phyloP scores from a whole-genome alignment of 2,329 filamentous ascomycete species.

The Macrophomina phaseolina region DNA sequence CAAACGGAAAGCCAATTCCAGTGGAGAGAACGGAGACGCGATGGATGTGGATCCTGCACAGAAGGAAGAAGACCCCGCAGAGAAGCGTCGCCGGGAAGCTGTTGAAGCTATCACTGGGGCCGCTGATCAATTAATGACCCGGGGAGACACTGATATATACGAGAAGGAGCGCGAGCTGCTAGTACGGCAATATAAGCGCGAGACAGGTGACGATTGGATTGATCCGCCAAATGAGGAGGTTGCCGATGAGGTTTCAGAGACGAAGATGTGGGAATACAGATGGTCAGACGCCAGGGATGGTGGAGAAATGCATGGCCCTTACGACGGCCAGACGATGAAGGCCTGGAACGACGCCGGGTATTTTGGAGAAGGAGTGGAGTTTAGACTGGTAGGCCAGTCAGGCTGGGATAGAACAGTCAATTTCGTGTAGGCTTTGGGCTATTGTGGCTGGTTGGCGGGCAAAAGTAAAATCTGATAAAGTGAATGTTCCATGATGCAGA shows the following conservation, averaged over 20 bases:
- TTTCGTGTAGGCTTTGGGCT: neutral
- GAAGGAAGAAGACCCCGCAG: slow-evolving; percentile 67
- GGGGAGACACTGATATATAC: slow-evolving; percentile 89
- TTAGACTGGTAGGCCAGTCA: slow-evolving; percentile 47
- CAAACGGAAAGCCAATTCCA: slow-evolving; percentile 47
- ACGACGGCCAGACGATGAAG: slow-evolving; percentile 82
- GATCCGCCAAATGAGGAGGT: slow-evolving; percentile 52
- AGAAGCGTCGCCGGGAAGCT: slow-evolving; percentile 70
- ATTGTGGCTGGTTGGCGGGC: neutral
- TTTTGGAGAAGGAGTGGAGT: slow-evolving; percentile 83
- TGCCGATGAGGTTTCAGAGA: slow-evolving; percentile 34
- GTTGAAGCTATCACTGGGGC: slow-evolving; percentile 87
- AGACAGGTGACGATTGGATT: slow-evolving; percentile 87
- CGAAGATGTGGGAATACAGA: slow-evolving; percentile 81
- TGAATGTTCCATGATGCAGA: neutral
- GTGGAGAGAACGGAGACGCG: slow-evolving; percentile 47
- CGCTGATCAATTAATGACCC: slow-evolving; percentile 81
- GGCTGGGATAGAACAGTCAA: slow-evolving; percentile 51
- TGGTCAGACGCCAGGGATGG: slow-evolving; percentile 90
- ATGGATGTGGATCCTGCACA: slow-evolving; percentile 71
- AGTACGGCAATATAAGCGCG: slow-evolving; percentile 79
- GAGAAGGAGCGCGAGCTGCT: slow-evolving; percentile 85
- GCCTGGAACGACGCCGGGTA: slow-evolving; percentile 93
- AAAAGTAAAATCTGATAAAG: neutral
- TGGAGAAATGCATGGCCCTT: slow-evolving; percentile 81